These are phyloP conservation scores for Cucumis cinereus DNA, from an alignment of 306 rosid species.

Conservation along the genomic window DNA sequence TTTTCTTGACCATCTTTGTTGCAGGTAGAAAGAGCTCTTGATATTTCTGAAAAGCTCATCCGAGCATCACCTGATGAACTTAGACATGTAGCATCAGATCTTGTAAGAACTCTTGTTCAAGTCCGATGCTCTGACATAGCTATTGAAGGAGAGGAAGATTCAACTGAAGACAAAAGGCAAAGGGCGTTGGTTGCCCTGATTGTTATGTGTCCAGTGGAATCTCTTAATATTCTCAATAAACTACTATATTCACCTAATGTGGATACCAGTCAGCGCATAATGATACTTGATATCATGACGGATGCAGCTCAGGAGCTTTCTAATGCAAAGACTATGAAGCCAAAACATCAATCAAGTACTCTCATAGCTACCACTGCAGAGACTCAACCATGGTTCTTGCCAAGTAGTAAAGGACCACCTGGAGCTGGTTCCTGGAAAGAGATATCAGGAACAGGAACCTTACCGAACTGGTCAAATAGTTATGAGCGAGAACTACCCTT, in stretches of 20 bases:
- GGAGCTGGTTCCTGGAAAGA: constrained; percentile 84
- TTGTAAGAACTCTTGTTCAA: constrained; percentile 68
- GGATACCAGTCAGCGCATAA: constrained; percentile 81
- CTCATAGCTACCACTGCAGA: constrained; percentile 65
- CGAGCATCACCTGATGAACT: constrained; percentile 95
- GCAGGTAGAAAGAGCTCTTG: constrained; percentile 86
- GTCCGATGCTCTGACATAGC: constrained; percentile 89
- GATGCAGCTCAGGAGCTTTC: constrained; percentile 92
- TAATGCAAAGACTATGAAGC: constrained; percentile 38
- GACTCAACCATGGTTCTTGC: constrained; percentile 82
- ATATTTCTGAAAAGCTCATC: constrained; percentile 70
- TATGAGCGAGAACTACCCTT: constrained; percentile 78
- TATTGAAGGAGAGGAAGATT: constrained; percentile 84
- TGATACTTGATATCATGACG: constrained; percentile 90
- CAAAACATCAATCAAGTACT: constrained; percentile 40
- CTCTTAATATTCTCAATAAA: constrained; percentile 59
- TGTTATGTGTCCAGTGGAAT: constrained; percentile 60
- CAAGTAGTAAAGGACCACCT: constrained; percentile 56
- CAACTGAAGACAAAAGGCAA: constrained; percentile 78
- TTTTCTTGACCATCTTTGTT: background rate
- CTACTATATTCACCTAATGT: constrained; percentile 78
- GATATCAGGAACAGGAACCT: constrained; percentile 48
- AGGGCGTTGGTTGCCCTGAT: constrained; percentile 67
- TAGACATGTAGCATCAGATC: constrained; percentile 61
- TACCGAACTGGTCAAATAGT: constrained; percentile 71